Evolutionary conservation across 1,284 basidiomycete species (phyloP).

Genomic region (Apiotrichum laibachii): DNA sequence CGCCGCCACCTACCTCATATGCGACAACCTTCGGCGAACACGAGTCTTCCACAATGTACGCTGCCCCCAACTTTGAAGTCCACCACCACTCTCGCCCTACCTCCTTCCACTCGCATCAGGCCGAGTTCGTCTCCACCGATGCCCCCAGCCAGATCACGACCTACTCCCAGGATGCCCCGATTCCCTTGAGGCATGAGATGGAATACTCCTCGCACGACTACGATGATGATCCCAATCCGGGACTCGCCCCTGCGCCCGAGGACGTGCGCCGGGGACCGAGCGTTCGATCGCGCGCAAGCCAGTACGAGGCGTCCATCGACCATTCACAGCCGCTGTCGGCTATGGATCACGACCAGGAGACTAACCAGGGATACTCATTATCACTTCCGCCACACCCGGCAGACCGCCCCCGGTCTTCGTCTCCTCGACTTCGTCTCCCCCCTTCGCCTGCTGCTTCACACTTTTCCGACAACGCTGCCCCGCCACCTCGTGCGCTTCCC

Average conservation of each 20-base stretch:
- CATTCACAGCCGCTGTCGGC: neutral
- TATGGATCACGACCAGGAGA: neutral
- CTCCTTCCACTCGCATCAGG: neutral
- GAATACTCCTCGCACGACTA: neutral
- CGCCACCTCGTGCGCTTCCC: constrained; percentile 9
- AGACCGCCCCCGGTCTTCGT: constrained; percentile 5
- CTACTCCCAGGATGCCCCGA: neutral
- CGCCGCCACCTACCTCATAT: neutral
- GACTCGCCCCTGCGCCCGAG: neutral
- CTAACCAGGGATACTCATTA: neutral
- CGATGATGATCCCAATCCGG: neutral
- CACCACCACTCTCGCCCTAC: neutral
- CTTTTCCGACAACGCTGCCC: neutral
- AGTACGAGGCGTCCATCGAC: constrained; percentile 8
- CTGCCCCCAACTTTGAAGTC: neutral
- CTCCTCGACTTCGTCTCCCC: constrained; percentile 8
- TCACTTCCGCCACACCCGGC: constrained; percentile 1
- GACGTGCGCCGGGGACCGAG: constrained; percentile 5
- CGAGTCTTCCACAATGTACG: neutral
- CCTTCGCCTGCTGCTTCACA: neutral
- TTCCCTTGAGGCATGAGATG: neutral
- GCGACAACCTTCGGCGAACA: neutral
- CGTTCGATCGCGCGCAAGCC: constrained; percentile 5
- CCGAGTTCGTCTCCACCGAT: neutral
- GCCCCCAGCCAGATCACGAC: neutral